Conservation (phyloP, 305 asterid genomes). For the Fraxinus albicans region DNA sequence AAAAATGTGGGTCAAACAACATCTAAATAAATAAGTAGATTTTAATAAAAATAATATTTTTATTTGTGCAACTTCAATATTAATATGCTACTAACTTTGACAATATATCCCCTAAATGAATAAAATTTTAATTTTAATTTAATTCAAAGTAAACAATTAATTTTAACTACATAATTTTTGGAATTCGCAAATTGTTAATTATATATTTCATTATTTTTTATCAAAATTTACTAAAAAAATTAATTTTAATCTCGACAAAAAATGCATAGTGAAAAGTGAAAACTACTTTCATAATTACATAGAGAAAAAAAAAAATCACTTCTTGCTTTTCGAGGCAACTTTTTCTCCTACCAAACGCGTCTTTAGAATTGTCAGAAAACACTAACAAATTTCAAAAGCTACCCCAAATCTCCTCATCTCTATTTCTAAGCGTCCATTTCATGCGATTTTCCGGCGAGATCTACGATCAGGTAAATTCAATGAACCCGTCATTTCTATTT, state of each 20-base stretch:
- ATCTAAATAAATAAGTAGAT: neutral
- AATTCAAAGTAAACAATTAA: too few species aligned
- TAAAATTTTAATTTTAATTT: too few species aligned
- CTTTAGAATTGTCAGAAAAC: neutral
- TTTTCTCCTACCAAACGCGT: neutral
- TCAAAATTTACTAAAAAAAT: too few species aligned
- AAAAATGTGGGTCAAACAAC: too few species aligned
- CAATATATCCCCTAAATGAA: neutral
- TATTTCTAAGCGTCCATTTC: neutral
- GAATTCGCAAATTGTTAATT: too few species aligned
- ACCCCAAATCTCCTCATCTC: neutral
- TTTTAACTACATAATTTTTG: too few species aligned
- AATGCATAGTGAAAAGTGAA: too few species aligned
- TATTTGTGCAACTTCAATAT: neutral
- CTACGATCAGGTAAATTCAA: neutral
- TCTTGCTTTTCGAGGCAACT: neutral
- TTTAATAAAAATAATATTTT: too few species aligned
- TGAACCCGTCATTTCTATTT: neutral
- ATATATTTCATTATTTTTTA: too few species aligned
- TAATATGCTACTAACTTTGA: neutral
- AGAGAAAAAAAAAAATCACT: neutral
- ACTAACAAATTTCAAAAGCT: neutral
- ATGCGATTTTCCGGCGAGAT: neutral
- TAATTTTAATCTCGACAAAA: too few species aligned
- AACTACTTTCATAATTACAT: neutral